Base-by-base conservation (phyloP, 2,329 filamentous ascomycete genomes). In the Decorospora gaudefroyi region DNA sequence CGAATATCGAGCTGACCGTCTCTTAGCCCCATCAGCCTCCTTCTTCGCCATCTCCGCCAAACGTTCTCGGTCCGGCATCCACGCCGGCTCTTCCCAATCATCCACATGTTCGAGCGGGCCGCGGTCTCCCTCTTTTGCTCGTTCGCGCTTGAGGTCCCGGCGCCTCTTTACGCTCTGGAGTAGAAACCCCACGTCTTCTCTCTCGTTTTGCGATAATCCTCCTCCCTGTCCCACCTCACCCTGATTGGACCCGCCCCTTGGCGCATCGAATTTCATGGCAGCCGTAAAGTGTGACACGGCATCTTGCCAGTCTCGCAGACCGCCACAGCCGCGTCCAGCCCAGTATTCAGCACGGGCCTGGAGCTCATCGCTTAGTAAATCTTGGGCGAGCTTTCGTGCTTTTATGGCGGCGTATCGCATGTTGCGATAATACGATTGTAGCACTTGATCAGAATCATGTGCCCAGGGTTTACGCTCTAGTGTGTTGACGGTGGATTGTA, bases 271-370 rank as follows among this genome's bases (percentile, higher is more conserved):
- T 6, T 40, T 43, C 5, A 50, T 29, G 4, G 54, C 54, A 23
- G 35, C 29, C 4, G 18, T 19, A 8, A 57, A 55, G 18, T 55
- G 46, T 2, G 36, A 17, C 3, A n/a, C 19, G 9, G 54, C 54
- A 9, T 39, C 33, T 5, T 26, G 11, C 35, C 42, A 52, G 8
- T 55, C 44, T 12, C 36, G 12, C 2, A 34, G 38, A 6, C 49
- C 52, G 5, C 35, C 53, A 13, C 42, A 49, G 1, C 43, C 59
- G 12, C 46, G 17, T 15, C 55, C 59, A 21, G 41, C 28, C 60
- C 60, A 64, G 32, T 59, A 62, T 27, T 55, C 47, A 16, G 48
- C 47, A 2, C 53, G 42, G 2, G 59, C 55, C 19, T 49, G 49
- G 13, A 61, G 26, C 3, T 46, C 42, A 6, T 28, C 16, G 12